phyloP scores from a whole-genome alignment of 805 yeast genomes.

The Saccharomycopsis oosterbeekiorum region DNA sequence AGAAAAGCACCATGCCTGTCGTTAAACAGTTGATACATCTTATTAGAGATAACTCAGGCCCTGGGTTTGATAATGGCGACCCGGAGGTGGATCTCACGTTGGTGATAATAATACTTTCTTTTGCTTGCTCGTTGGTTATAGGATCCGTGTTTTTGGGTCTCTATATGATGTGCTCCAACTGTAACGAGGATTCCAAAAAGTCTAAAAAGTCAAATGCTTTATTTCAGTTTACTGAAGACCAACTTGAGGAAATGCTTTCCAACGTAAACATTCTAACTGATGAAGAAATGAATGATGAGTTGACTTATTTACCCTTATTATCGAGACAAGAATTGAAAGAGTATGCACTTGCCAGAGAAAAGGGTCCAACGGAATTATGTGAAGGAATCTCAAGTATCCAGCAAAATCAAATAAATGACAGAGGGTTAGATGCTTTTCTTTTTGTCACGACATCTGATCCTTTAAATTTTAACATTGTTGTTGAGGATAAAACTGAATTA shows the following conservation, averaged over 20 bases:
- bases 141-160: neutral
- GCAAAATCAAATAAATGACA: conserved; percentile 15
- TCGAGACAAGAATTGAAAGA: neutral
- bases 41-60: neutral
- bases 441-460: conserved; percentile 8
- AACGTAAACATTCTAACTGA: neutral
- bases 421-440: conserved; percentile 18
- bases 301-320: neutral
- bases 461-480: conserved; percentile 5
- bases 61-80: neutral
- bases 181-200: neutral
- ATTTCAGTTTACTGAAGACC: neutral
- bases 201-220: neutral
- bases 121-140: neutral
- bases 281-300: neutral
- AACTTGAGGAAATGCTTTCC: neutral
- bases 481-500: conserved; percentile 18
- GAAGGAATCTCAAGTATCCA: conserved; percentile 7
- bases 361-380: conserved; percentile 6
- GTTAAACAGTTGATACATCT: neutral
- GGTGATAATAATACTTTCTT: neutral
- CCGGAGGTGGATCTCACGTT: neutral
- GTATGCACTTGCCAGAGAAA: neutral
- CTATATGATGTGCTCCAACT: neutral
- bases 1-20: neutral